These are phyloP conservation scores for Dictyophora rubrovolvata DNA, from an alignment of 768 basidiomycete species.

Conservation along the genomic window DNA sequence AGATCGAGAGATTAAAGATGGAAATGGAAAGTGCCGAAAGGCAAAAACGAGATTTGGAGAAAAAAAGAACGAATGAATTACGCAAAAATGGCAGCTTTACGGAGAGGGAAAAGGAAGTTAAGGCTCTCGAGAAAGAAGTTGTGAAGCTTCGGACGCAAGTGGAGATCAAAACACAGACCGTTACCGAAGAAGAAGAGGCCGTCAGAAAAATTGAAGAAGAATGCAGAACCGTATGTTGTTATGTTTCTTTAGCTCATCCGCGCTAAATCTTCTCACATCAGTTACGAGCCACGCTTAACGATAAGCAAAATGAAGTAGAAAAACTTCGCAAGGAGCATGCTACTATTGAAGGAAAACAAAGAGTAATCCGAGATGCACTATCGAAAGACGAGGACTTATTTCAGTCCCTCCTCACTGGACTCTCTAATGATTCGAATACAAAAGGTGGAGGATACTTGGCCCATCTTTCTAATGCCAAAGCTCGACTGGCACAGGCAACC, in stretches of 20 bases:
- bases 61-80: conserved; percentile 76
- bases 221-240: conserved; percentile 45
- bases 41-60: conserved; percentile 53
- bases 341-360: conserved; percentile 60
- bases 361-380: conserved; percentile 47
- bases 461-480: conserved; percentile 80
- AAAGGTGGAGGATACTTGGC: conserved; percentile 90
- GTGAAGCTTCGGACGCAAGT: conserved; percentile 79
- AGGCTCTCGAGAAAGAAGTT: conserved; percentile 65
- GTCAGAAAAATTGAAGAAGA: conserved; percentile 43
- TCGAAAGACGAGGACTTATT: conserved; percentile 81
- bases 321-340: conserved; percentile 44
- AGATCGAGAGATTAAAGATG: conserved; percentile 37
- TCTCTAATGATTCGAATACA: conserved; percentile 59
- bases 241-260: neutral
- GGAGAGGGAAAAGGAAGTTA: conserved; percentile 71
- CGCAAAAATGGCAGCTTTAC: conserved; percentile 89
- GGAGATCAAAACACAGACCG: conserved; percentile 65
- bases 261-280: conserved; percentile 20
- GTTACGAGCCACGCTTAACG: conserved; percentile 46
- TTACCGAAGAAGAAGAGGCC: conserved; percentile 68
- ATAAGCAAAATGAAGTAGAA: conserved; percentile 52
- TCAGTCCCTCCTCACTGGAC: conserved; percentile 87
- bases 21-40: conserved; percentile 60
- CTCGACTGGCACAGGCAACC: conserved; percentile 59